Percentiles rank a stretch among this genome's conserved stretches.
These are phyloP conservation scores for Beauveria medogensis DNA, from an alignment of 2,329 filamentous ascomycete species.

Conservation along the genomic window DNA sequence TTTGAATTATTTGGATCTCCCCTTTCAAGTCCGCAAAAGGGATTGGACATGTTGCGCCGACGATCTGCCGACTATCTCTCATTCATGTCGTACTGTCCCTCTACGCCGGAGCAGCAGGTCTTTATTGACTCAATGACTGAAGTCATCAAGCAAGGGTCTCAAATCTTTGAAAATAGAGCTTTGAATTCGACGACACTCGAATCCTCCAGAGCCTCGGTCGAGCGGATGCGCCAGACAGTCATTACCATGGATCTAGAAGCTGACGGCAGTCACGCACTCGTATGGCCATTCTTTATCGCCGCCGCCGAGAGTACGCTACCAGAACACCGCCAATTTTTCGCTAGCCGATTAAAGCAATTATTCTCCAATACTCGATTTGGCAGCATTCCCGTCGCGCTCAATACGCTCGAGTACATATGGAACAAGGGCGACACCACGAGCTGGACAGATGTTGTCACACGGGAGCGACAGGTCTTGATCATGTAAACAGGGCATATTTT, in stretches of 20 bases:
- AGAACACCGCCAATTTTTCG: conserved; percentile 28
- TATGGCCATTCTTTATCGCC: conserved; percentile 34
- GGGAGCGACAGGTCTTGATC: conserved; percentile 21
- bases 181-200: conserved; percentile 9
- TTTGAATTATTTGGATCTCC: conserved; percentile 24
- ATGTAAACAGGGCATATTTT: conserved; percentile 17
- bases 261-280: conserved; percentile 28
- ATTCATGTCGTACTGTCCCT: conserved; percentile 18
- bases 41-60: conserved; percentile 16
- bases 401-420: conserved; percentile 28
- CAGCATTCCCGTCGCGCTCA: conserved; percentile 29
- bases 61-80: conserved; percentile 19
- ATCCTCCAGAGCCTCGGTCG: conserved; percentile 22
- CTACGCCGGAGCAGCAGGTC: conserved; percentile 12
- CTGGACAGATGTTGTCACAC: conserved; percentile 24
- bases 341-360: conserved; percentile 20
- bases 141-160: conserved; percentile 20
- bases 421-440: conserved; percentile 15
- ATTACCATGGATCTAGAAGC: conserved; percentile 19
- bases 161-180: conserved; percentile 20
- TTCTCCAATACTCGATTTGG: conserved; percentile 27
- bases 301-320: conserved; percentile 29
- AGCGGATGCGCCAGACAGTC: conserved; percentile 24
- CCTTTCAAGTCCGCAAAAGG: conserved; percentile 21
- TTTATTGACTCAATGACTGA: conserved; percentile 17